Percentiles rank a stretch among this genome's conserved stretches.
Conservation (phyloP, 2,329 filamentous ascomycete genomes). For the Cladosporium sphaerospermum region DNA sequence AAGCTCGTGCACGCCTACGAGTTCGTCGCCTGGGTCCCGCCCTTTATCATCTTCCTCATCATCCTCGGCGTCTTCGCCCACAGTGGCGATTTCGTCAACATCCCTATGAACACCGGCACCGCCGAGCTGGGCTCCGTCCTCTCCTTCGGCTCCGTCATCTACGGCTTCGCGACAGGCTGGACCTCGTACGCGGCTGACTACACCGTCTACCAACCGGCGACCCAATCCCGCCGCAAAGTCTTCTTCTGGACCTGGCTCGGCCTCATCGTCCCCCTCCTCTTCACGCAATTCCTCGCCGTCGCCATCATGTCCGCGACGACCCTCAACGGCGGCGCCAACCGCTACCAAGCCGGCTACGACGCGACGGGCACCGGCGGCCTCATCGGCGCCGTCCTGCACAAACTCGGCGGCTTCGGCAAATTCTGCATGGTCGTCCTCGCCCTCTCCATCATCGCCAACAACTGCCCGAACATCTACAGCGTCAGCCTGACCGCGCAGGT, state of each 20-base stretch:
- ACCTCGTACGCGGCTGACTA: conserved; percentile 70
- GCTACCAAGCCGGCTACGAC: conserved; percentile 51
- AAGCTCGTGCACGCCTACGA: conserved; percentile 72
- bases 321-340: conserved; percentile 48
- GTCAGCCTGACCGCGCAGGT: conserved; percentile 61
- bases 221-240: conserved; percentile 53
- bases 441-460: conserved; percentile 40
- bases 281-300: conserved; percentile 67
- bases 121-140: conserved; percentile 57
- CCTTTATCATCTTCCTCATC: conserved; percentile 67
- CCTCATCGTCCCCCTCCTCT: conserved; percentile 64
- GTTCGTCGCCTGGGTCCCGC: conserved; percentile 67
- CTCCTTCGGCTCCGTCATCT: conserved; percentile 60
- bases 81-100: conserved; percentile 57
- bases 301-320: conserved; percentile 61
- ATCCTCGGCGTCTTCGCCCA: conserved; percentile 62
- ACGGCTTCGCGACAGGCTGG: conserved; percentile 68
- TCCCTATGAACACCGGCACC: conserved; percentile 54
- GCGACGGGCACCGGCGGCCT: conserved; percentile 59
- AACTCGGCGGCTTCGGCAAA: conserved; percentile 61
- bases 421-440: conserved; percentile 53
- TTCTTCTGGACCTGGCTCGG: conserved; percentile 66
- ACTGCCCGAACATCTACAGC: conserved; percentile 54
- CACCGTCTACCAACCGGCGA: conserved; percentile 68
- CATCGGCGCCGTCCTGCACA: conserved; percentile 57